Evolutionary conservation across 1,284 basidiomycete species (phyloP), one percentile per base, ranked within the genome.

Genomic region (Naganishia sp.): DNA sequence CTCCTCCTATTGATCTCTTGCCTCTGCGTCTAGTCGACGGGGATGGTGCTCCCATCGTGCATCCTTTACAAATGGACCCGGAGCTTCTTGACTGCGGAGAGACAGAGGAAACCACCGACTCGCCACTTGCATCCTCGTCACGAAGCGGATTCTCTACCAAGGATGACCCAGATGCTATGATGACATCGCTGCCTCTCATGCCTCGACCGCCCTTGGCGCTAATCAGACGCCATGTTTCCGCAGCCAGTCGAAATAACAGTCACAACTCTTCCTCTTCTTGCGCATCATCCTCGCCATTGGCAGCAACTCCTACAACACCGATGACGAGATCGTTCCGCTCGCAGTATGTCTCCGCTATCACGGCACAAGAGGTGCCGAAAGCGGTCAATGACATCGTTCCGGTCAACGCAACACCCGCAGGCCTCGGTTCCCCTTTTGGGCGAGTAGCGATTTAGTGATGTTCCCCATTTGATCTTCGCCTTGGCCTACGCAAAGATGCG

Each of bases 181-280:
- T 35, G 45, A 6, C 11, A 60, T 47, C 31, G 31, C 46, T 45
- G 11, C 11, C 55, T 10, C 21, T 28, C 15, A 28, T 43, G 35
- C 45, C 45, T 5, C 45, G 57, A 39, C 57, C 57, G 4, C 57
- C 57, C 3, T 17, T 23, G 2, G 47, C 46, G 13, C 47, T 60
- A 18, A 49, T 60, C 57, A 60, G 47, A 18, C 57, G 57, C 13
- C 45, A 60, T 17, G n/a, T 23, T 21, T 60, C 57, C n/a, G 25
- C 21, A 15, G 25, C 50, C 9, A 11, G 57, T 23, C 31, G 32
- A 7, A 43, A 42, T 17, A 43, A 21, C 11, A 56, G 54, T 11
- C 35, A 56, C 11, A 45, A 25, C 3, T 25, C 54, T 6, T 56
- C 54, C 2, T 45, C 54, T 15, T 25, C 15, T 5, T 56, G 39